Evolutionary conservation across 2,329 filamentous ascomycete species (phyloP), one percentile per base, ranked within the genome.

Genomic region (Penicillium oxalicum): DNA sequence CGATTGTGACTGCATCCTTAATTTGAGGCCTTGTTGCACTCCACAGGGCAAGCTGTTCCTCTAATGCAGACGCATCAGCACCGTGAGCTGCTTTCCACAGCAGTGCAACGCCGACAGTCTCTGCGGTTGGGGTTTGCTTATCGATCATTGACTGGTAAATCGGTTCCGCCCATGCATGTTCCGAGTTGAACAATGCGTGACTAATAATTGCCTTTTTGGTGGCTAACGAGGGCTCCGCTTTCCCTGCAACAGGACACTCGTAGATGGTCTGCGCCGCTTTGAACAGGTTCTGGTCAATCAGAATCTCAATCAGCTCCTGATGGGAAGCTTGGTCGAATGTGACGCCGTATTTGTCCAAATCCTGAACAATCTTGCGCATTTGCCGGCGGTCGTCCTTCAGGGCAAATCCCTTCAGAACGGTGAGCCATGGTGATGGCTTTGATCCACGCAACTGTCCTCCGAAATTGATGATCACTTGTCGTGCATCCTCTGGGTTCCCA

Each of bases 1-100:
- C 70, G 5, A 83, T 83, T 47, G 88, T 84, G 0, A 89, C 81
- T 5, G 73, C 67, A 3, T 77, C 57, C 12, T 71, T 70, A 29
- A 68, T 47, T 12, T 48, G 74, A 64, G 48, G 77, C 66, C 51
- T 75, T 65, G 45, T 71, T 60, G 52, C 74, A n/a, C 74, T 67
- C 77, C 89, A 84, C 18, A 83, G 75, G 38, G 79, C 74, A 50
- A 93, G 79, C 81, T 91, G 89, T 55, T 83, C 80, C 47, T 81
- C 78, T 51, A 91, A 77, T 62, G 88, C 83, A 65, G 88, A 81
- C 1, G 86, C 80, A 1, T 82, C 81, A 62, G 84, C 87, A 18
- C 84, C 86, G 47, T 82, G 79, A 6, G 85, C 77, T 9, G 87
- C 83, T 28, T 88, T 84, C 82, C 86, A 91, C 45, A 88, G 80